These are phyloP conservation scores for Fusarium equiseti DNA, from an alignment of 2,329 filamentous ascomycete species.

Conservation along the genomic window DNA sequence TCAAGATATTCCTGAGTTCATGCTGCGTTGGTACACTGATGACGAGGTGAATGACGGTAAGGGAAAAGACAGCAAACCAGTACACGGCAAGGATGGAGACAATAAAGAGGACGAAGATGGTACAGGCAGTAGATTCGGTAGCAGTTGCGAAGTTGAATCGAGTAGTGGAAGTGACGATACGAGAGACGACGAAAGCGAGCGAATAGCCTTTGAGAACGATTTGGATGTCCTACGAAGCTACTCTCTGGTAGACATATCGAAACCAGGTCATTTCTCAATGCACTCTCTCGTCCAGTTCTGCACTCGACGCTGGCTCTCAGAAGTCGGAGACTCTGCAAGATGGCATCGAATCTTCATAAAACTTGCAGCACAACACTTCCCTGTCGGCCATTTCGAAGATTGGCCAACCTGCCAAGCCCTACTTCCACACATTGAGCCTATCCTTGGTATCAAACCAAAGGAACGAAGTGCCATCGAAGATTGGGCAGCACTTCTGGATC, in stretches of 20 bases:
- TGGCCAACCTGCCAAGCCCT: not conserved
- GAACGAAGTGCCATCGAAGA: not conserved
- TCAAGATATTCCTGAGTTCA: not conserved
- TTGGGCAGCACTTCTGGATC: not conserved
- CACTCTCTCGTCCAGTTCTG: constrained; percentile 6
- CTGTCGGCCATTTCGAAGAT: not conserved
- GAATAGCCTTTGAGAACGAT: not conserved
- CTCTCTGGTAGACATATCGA: not conserved
- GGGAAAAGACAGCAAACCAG: too few relatives aligned
- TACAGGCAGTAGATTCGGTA: too few relatives aligned
- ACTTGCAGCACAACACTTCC: not conserved
- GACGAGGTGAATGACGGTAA: too few relatives aligned
- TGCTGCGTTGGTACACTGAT: not conserved
- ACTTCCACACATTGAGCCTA: not conserved
- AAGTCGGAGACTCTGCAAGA: too few relatives aligned
- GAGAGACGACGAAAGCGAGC: not conserved
- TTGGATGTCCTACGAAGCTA: not conserved
- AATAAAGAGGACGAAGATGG: too few relatives aligned
- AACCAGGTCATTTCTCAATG: not conserved
- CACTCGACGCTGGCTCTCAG: not conserved
- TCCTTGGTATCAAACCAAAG: not conserved
- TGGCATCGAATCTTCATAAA: not conserved
- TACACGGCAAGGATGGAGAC: too few relatives aligned
- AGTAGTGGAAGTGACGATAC: too few relatives aligned
- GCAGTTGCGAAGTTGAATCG: too few relatives aligned